Evolutionary conservation across 73 alveolate species (phyloP).

Genomic region (Paramecium sonneborni): DNA sequence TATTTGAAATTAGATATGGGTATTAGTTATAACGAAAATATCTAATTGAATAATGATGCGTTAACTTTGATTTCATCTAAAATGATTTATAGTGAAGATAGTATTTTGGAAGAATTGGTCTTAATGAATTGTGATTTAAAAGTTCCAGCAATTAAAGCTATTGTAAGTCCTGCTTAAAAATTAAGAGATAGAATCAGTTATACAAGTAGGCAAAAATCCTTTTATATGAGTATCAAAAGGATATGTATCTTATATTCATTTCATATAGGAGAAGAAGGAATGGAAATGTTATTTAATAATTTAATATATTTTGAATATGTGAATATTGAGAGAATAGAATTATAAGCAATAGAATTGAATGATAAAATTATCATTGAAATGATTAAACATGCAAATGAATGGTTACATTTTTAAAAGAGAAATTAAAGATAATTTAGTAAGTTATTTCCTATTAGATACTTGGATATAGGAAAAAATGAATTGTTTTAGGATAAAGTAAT

Average conservation of each 20-base stretch:
- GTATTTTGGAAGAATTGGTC: neutral
- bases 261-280: neutral
- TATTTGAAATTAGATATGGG: neutral
- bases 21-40: neutral
- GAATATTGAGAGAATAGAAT: neutral
- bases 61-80: neutral
- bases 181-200: conserved; percentile 1
- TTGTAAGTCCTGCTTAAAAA: neutral
- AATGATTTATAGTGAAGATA: neutral
- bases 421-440: neutral
- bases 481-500: neutral
- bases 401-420: conserved; percentile 10
- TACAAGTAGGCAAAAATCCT: neutral
- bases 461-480: conserved; percentile 18
- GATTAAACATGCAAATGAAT: neutral
- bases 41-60: neutral
- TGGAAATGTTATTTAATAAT: neutral
- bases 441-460: neutral
- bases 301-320: neutral
- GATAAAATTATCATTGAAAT: neutral
- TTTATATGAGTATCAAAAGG: neutral
- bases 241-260: neutral
- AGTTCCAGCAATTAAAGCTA: neutral
- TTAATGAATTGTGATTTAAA: neutral
- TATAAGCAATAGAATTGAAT: neutral